These are phyloP conservation scores for Camellia sinensis DNA, from an alignment of 148 eudicot genomes.

Conservation along the genomic window DNA sequence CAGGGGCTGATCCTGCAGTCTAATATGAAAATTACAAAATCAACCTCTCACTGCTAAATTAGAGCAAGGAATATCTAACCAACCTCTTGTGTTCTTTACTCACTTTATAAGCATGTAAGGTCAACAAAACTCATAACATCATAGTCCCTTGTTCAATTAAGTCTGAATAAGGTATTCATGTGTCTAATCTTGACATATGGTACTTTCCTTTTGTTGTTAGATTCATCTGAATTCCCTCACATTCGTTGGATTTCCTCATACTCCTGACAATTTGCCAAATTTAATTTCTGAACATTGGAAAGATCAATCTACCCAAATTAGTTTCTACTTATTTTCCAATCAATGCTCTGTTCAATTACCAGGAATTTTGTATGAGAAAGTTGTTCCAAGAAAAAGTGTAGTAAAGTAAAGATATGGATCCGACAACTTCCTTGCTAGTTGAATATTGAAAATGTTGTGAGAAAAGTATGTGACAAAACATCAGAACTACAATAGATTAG, in stretches of 20 bases:
- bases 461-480: neutral
- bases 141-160: neutral
- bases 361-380: no score
- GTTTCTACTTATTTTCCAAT: neutral
- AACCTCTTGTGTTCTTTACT: neutral
- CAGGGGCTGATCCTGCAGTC: slow-evolving; percentile 60
- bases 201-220: neutral
- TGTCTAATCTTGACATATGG: neutral
- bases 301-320: neutral
- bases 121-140: neutral
- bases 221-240: neutral
- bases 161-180: neutral
- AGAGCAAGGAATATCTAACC: neutral
- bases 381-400: no score
- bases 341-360: no score
- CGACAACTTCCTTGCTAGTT: no score
- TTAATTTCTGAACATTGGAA: neutral
- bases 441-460: neutral
- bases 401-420: no score
- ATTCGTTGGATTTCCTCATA: neutral
- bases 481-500: neutral
- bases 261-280: neutral
- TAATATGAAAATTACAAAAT: slow-evolving; percentile 24
- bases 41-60: neutral
- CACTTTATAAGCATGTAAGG: neutral